phyloP scores from a whole-genome alignment of 2,329 filamentous ascomycete genomes.

The Fusarium duplospermum region DNA sequence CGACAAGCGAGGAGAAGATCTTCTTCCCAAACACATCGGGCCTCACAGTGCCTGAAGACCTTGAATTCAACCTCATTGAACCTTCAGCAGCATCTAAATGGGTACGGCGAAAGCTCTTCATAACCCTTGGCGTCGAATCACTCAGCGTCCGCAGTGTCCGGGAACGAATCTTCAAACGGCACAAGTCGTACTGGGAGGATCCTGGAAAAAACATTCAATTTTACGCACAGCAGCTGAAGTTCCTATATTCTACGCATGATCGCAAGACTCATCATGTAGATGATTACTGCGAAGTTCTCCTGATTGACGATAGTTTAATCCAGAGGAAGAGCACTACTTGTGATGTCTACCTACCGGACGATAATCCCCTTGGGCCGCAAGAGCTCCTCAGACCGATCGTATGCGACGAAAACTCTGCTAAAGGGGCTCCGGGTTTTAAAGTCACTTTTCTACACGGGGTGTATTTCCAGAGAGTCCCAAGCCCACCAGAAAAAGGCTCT shows the following conservation, averaged over 20 bases:
- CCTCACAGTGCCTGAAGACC: neutral
- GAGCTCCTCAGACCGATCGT: neutral
- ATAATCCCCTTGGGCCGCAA: neutral
- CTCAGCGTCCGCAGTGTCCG: fast-evolving
- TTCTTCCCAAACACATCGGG: neutral
- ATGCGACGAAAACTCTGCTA: fast-evolving
- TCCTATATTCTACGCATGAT: neutral
- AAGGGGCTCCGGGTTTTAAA: neutral
- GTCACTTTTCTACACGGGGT: fast-evolving
- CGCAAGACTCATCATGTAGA: fast-evolving
- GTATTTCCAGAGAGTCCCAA: neutral
- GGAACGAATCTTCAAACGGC: neutral
- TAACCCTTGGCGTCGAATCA: fast-evolving
- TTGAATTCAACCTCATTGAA: neutral
- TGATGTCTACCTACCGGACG: neutral
- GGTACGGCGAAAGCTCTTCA: neutral
- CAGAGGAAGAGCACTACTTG: fast-evolving
- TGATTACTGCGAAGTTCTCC: fast-evolving
- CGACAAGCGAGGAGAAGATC: neutral
- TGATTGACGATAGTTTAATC: neutral
- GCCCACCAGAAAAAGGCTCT: neutral
- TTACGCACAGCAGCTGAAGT: neutral
- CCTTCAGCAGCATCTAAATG: fast-evolving
- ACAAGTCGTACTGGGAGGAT: neutral
- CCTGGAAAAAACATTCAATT: too few relatives aligned